Evolutionary conservation across 2,329 filamentous ascomycete genomes (phyloP), one percentile per base, ranked within the genome.

Genomic region (Ophiostoma australiae): DNA sequence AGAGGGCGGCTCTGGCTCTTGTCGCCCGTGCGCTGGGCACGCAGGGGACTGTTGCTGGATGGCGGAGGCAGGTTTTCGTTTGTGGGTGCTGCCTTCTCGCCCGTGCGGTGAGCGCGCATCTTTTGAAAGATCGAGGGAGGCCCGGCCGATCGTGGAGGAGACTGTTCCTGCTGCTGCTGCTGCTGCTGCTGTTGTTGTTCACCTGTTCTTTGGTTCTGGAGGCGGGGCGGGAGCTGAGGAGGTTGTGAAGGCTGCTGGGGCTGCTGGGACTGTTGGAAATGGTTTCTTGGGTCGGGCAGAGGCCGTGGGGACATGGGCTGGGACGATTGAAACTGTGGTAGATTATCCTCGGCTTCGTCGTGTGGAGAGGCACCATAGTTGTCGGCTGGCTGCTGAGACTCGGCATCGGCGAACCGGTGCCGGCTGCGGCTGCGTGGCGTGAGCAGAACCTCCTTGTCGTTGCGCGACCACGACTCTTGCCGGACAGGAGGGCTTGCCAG

Each of bases 361-460:
- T 58, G n/a, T 27, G 52, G 11, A 27, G 23, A 27, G 37, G 10
- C 66, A 7, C 7, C 66, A n/a, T 23, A 13, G 13, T 41, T 23
- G n/a, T 27, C 66, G 2, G 23, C 27, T 13, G 39, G 67, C 67
- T 41, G n/a, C 67, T 41, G n/a, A 4, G 48, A 37, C 67, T 73
- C 71, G 13, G 27, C 8, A 66, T 76, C 76, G 37, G 72, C 73
- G 67, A 75, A 75, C 7, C 70, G 72, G 27, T 76, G 75, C 31
- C 77, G 76, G 58, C 80, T 79, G 71, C 81, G 82, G 39, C 83
- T 80, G 81, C 82, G 81, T 63, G 87, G 83, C 66, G 86, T 85
- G 35, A 85, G 85, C 20, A 91, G 81, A 65, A 87, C 85, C 66
- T 91, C 88, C 65, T 86, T 85, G 78, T 92, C 89, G 74, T 89